phyloP scores from a whole-genome alignment of 805 yeast species.

The Candida berthetii region DNA sequence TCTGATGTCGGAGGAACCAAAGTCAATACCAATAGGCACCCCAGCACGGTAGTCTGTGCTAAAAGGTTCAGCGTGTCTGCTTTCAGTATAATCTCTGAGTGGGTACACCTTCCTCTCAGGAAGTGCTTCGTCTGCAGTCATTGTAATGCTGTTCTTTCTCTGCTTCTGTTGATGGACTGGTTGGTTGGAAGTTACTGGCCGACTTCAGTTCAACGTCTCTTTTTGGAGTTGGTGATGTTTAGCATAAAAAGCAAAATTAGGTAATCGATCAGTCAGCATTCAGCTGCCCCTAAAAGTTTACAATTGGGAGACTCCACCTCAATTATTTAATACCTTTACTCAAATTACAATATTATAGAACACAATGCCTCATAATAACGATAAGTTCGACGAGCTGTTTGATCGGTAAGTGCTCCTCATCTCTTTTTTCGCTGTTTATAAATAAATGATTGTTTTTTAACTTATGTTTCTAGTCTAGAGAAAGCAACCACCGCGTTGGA shows the following conservation, averaged over 20 bases:
- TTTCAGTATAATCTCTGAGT: conserved; percentile 13
- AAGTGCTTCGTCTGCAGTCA: conserved; percentile 7
- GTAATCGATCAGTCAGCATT: no score
- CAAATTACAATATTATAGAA: no score
- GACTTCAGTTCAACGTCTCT: no score
- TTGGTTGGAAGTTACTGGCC: no score
- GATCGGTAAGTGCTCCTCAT: conserved; percentile 1
- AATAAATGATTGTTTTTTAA: background rate
- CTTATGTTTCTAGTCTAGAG: conserved; percentile 12
- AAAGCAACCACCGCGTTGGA: conserved; percentile 21
- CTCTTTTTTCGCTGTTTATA: background rate
- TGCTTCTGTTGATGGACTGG: no score
- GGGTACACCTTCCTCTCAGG: conserved; percentile 14
- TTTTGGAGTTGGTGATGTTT: no score
- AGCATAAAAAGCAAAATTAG: no score
- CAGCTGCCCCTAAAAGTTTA: no score
- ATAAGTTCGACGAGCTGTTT: conserved; percentile 10
- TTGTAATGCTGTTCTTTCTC: no score
- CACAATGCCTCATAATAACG: background rate
- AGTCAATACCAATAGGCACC: conserved; percentile 82
- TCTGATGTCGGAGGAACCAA: conserved; percentile 62
- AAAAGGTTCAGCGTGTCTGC: conserved; percentile 36
- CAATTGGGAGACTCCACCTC: no score
- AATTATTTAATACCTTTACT: no score
- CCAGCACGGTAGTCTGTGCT: conserved; percentile 40